Evolutionary conservation across 257 asterid species (phyloP).

Genomic region (Solanum habrochaites): DNA sequence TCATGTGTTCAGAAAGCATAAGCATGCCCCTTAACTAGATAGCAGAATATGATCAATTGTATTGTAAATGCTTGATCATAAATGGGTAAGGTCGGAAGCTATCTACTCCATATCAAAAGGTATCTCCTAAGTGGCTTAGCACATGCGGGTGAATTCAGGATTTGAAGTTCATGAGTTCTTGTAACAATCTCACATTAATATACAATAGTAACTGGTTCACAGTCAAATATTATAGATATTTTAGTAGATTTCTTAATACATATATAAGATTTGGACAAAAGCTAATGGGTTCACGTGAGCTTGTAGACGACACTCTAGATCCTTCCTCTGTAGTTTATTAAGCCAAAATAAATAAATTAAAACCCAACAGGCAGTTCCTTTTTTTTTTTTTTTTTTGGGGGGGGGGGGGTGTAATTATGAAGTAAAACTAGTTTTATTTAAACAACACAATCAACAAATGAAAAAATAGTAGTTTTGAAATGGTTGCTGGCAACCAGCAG

Average conservation of each 20-base stretch:
- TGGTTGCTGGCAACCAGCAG: neutral
- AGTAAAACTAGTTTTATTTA: neutral
- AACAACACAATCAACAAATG: neutral
- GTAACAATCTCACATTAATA: neutral
- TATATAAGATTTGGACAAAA: neutral
- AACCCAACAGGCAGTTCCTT: neutral
- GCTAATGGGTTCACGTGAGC: neutral
- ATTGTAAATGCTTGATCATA: neutral
- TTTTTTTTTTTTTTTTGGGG: no score
- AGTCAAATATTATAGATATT: neutral
- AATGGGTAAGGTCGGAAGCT: neutral
- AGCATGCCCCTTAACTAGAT: neutral
- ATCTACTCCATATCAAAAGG: neutral
- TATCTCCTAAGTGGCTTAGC: neutral
- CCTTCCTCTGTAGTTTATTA: neutral
- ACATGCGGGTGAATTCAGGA: neutral
- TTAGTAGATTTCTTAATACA: neutral
- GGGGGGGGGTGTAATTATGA: neutral
- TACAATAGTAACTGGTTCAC: neutral
- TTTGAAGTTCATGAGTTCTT: neutral
- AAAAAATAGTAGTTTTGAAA: neutral
- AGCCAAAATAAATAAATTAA: neutral
- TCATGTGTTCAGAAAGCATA: neutral
- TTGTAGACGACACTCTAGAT: neutral
- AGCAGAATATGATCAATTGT: neutral